Base-by-base conservation (phyloP, 345 rosid species). In the Abelmoschus esculentus region DNA sequence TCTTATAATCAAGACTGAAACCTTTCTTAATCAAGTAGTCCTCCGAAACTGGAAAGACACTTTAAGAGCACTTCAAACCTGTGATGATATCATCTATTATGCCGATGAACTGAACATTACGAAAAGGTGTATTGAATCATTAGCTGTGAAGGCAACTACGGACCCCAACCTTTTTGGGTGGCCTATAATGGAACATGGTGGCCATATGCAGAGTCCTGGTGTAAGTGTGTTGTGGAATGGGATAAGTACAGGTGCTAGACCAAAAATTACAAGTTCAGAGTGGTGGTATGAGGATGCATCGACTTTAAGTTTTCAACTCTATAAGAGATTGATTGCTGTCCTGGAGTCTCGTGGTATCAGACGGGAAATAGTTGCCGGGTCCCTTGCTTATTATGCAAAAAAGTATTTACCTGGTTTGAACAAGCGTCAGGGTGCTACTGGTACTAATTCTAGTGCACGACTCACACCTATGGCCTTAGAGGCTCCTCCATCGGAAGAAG, bases 241-340 rank as follows among this genome's bases (percentile, higher is more conserved):
- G 79, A 95, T 95, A 77, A 95, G 93, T 81, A 91, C 97, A 1
- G 98, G 97, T 54, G 97, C 96, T 59, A 83, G 92, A 78, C 89
- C 90, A 12, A 89, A 81, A 81, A 80, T 84, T 52, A 73, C 89
- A 36, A 89, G 90, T 72, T 82, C 88, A 34, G 98, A 89, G 73
- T 95, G 99, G 98, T 95, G 99, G 99, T 91, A 90, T 13, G 97
- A 91, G 71, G 99, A 95, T 80, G 96, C 79, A 52, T 87, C 96
- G 1, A 83, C 79, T 55, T 79, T 91, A 74, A 91, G 96, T 70
- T 84, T 88, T 70, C 80, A 89, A 69, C 84, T 87, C 61, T 95
- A 86, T 67, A 90, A 87, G 77, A 88, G 90, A 77, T 81, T 95
- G 74, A 87, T 90, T 47, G 80, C 81, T 0, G 66, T 69, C 66